These are phyloP conservation scores for Neurospora sp. DNA, from an alignment of 495 filamentous ascomycete species.

Conservation along the genomic window DNA sequence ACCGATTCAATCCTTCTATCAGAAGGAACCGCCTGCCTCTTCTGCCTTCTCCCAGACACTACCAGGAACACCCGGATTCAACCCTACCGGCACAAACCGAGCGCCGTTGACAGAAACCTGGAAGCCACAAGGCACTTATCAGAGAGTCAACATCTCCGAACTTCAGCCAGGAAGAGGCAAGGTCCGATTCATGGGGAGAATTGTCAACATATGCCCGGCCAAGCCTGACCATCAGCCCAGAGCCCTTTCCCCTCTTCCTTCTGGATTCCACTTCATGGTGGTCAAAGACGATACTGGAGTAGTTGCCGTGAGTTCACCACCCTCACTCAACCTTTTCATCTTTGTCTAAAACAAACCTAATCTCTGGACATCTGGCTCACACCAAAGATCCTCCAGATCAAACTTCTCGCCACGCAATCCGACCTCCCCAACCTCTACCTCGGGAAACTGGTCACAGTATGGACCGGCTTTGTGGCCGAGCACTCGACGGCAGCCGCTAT, in stretches of 20 bases:
- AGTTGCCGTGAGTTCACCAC: slow-evolving; percentile 33
- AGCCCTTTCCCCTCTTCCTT: slow-evolving; percentile 11
- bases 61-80: background rate
- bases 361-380: background rate
- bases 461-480: slow-evolving; percentile 29
- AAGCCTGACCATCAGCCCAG: slow-evolving; percentile 21
- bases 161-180: slow-evolving; percentile 41
- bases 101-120: slow-evolving; percentile 27
- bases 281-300: slow-evolving; percentile 50
- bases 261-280: slow-evolving; percentile 43
- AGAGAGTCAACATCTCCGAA: slow-evolving; percentile 36
- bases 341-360: too few relatives aligned
- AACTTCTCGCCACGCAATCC: slow-evolving; percentile 25
- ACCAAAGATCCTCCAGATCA: slow-evolving; percentile 24
- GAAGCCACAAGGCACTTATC: slow-evolving; percentile 45
- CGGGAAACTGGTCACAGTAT: slow-evolving; percentile 33
- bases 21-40: slow-evolving; percentile 14
- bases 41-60: background rate
- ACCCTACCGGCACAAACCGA: background rate
- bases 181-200: slow-evolving; percentile 45
- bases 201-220: slow-evolving; percentile 47
- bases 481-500: background rate
- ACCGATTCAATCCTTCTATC: slow-evolving; percentile 47
- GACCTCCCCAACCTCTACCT: slow-evolving; percentile 26
- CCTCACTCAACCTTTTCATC: too few relatives aligned